Evolutionary conservation across 768 basidiomycete species (phyloP).

Genomic region (Inosperma sp.): DNA sequence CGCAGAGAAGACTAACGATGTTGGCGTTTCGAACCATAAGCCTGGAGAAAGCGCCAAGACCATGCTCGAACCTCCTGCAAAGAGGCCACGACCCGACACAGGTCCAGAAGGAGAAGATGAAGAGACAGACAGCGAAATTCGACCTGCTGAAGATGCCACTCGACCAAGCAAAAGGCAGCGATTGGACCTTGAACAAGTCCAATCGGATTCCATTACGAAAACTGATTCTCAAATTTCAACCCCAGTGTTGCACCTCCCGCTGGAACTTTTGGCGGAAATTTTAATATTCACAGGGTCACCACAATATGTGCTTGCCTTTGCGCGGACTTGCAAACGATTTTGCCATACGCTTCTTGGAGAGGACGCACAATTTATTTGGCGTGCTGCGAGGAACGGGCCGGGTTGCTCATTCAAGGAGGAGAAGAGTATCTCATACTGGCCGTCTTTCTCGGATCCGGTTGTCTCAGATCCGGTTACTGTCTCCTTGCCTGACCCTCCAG

Average conservation of each 20-base stretch:
- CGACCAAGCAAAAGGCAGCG: not conserved
- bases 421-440: not conserved
- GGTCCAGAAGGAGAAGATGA: too few relatives aligned
- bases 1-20: too few relatives aligned
- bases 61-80: not conserved
- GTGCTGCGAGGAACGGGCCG: conserved; percentile 36
- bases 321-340: conserved; percentile 53
- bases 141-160: not conserved
- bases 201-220: not conserved
- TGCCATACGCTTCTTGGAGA: conserved; percentile 45
- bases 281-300: conserved; percentile 49
- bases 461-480: not conserved
- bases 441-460: not conserved
- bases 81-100: too few relatives aligned
- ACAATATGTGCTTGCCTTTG: conserved; percentile 52
- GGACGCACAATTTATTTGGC: conserved; percentile 56
- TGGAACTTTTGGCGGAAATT: conserved; percentile 64
- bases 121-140: not conserved
- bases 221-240: not conserved
- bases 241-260: conserved; percentile 37
- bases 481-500: conserved; percentile 21
- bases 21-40: too few relatives aligned
- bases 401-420: conserved; percentile 7
- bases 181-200: not conserved
- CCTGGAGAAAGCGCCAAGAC: not conserved